A percentile compares a stretch with the other conserved stretches of the same genome.
These are phyloP conservation scores for Metschnikowia lunata DNA, from an alignment of 805 yeast species.

Conservation along the genomic window DNA sequence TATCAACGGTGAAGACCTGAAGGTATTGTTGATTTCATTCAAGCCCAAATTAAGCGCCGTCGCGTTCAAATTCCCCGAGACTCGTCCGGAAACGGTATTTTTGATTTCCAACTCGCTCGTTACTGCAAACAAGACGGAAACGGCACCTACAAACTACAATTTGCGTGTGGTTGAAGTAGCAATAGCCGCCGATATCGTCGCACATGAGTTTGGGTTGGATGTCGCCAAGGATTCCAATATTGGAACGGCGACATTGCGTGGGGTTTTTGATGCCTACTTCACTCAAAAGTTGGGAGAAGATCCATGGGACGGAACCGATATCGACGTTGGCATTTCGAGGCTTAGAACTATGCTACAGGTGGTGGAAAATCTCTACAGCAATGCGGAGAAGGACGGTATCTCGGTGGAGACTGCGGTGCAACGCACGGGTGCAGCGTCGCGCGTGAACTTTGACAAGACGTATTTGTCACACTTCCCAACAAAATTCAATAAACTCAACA, in stretches of 20 bases:
- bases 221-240: constrained; percentile 48
- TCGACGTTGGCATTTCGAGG: constrained; percentile 38
- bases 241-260: constrained; percentile 56
- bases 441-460: constrained; percentile 26
- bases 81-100: constrained; percentile 44
- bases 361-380: constrained; percentile 40
- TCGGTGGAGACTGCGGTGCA: constrained; percentile 46
- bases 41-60: constrained; percentile 53
- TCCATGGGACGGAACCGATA: constrained; percentile 44
- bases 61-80: constrained; percentile 50
- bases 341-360: constrained; percentile 39
- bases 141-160: constrained; percentile 67
- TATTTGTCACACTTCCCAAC: constrained; percentile 55
- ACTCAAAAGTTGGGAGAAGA: constrained; percentile 24
- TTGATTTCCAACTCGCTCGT: constrained; percentile 62
- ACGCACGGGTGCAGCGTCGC: constrained; percentile 39
- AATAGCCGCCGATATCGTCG: constrained; percentile 59
- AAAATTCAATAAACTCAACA: constrained; percentile 48
- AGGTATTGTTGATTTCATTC: constrained; percentile 58
- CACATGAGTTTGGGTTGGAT: constrained; percentile 40
- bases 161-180: constrained; percentile 70
- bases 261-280: constrained; percentile 53
- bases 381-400: constrained; percentile 35
- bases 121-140: constrained; percentile 60
- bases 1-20: constrained; percentile 54